Evolutionary conservation across 1,284 basidiomycete genomes (phyloP), one percentile per base, ranked within the genome.

Genomic region (Porogramme epimiltina): DNA sequence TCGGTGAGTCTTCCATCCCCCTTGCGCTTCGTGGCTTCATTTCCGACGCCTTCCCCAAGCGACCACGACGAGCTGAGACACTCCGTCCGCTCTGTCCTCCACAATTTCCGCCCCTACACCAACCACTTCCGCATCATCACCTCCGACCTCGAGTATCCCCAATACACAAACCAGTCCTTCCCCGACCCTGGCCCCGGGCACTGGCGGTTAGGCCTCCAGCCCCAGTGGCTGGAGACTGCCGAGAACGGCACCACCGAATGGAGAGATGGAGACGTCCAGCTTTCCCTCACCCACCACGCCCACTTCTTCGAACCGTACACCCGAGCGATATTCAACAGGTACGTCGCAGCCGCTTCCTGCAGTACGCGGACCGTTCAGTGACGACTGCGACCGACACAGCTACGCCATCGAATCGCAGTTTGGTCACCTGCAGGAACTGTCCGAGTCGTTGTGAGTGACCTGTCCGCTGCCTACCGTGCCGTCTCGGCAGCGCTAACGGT

Each of bases 11-110:
- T 4, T 25, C 15, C 28, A 16, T 39, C 4, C 11, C 23, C 15
- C 1, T 11, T n/a, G 8, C 15, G 23, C 6, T n/a, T 26, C 18
- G 44, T 23, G 18, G 22, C 38, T 33, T 34, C 15, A 13, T 15
- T 24, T n/a, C 36, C 33, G 8, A 48, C 31, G 31, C 33, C 0
- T 18, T 18, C 25, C 13, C 34, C 23, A 18, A 66, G 66, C 11
- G 65, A 68, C 43, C 62, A 66, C 49, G 66, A 68, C 42, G 66
- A 68, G 47, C 62, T 68, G 22, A 58, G 65, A 6, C 64, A 68
- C 34, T 66, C 65, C 13, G 51, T 68, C 34, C 61, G 66, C n/a
- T 65, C 65, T 8, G 65, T 63, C 9, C 59, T 68, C 20, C 58
- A 47, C n/a, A 59, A 64, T 47, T 66, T 60, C 54, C 62, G 64